Evolutionary conservation across 2,329 filamentous ascomycete species (phyloP).

Genomic region (Botrytis byssoidea): DNA sequence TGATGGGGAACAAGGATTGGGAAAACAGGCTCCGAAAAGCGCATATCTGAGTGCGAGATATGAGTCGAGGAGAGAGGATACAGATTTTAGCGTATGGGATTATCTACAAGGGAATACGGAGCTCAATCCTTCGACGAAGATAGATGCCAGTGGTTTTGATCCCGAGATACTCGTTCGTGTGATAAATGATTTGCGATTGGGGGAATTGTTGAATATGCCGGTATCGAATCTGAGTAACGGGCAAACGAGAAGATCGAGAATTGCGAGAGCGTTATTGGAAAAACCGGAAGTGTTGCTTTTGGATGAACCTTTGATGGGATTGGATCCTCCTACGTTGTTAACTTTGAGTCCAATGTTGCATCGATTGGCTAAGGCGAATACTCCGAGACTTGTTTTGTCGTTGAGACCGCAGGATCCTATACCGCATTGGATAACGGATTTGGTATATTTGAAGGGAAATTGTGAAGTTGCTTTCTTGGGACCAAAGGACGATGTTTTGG

Average conservation of each 20-base stretch:
- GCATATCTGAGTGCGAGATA: constrained; percentile 88
- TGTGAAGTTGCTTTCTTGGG: constrained; percentile 67
- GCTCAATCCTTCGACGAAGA: constrained; percentile 66
- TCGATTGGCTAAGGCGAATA: constrained; percentile 62
- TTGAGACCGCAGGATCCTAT: constrained; percentile 82
- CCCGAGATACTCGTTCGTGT: constrained; percentile 57
- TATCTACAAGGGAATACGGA: constrained; percentile 81
- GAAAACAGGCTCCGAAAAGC: constrained; percentile 56
- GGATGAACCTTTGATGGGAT: constrained; percentile 94
- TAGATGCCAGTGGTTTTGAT: constrained; percentile 51
- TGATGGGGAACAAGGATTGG: constrained; percentile 65
- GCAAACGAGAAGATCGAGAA: constrained; percentile 81
- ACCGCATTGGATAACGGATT: constrained; percentile 86
- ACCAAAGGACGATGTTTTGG: constrained; percentile 60
- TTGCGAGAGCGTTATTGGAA: constrained; percentile 79
- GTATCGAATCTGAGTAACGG: constrained; percentile 92
- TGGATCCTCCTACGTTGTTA: constrained; percentile 79
- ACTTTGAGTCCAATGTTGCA: constrained; percentile 70
- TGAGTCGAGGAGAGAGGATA: constrained; percentile 81
- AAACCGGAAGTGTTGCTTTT: constrained; percentile 79
- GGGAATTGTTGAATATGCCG: constrained; percentile 70
- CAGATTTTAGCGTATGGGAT: constrained; percentile 80
- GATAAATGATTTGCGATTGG: constrained; percentile 66
- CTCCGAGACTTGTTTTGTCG: constrained; percentile 72
- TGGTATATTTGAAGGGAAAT: constrained; percentile 68